Base-by-base conservation (phyloP, 2,329 filamentous ascomycete species). In the Fusarium neocosmosporiellum region DNA sequence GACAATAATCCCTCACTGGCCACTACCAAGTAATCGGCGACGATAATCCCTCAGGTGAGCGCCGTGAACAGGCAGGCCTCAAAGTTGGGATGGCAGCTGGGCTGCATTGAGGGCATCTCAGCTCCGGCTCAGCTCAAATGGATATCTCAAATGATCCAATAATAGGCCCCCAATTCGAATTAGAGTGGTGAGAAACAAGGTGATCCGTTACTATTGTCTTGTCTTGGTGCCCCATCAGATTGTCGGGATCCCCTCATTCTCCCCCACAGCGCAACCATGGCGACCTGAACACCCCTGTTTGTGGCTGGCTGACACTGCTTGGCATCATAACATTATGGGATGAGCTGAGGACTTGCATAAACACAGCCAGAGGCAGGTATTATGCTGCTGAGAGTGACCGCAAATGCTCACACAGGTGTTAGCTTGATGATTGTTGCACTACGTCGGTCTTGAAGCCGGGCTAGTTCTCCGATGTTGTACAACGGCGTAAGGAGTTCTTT, bases 241-340 rank as follows among this genome's bases (percentile, higher is more conserved):
- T 31, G 11, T 20, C 27, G 27, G 27, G 48, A 33, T 53, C 27
- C 48, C 48, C n/a, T 53, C 48, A 31, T 8, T 53, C 48, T 33
- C 27, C 48, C 48, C 48, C 48, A 13, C 27, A 31, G 48, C 11
- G 27, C 27, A 53, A 31, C 48, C 48, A 53, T 53, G 48, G 48
- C 48, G 27, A 53, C 48, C 48, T 53, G 48, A 53, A 31, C 4
- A 14, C 29, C 48, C 48, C 7, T 53, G 48, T 53, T 33, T 27
- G 59, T 62, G 59, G 58, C 58, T 60, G 58, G 39, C 37, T 60
- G 58, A 48, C 37, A 31, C 13, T n/a, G 18, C 58, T 60, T 60
- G 39, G 39, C 39, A 18, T 11, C 29, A 31, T 43, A 16, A 37
- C 11, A 59, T 46, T 33, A 41, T 46, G 27, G 41, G 39, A n/a